These are phyloP conservation scores for Pythium dissimile DNA, from an alignment of 352 stramenopile species.

Conservation along the genomic window DNA sequence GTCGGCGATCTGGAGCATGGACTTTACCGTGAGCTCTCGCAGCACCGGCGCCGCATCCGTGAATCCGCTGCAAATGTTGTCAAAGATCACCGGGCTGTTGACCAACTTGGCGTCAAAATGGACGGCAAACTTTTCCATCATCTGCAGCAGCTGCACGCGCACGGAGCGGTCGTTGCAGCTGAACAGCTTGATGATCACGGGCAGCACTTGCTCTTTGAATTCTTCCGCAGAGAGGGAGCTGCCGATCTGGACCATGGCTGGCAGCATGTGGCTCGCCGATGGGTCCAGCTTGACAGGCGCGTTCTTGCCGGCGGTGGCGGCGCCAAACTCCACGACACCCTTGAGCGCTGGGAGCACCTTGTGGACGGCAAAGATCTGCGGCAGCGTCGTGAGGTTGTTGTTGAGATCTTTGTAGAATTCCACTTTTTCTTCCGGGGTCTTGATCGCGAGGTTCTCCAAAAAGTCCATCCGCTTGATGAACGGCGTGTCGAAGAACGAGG, in stretches of 20 bases:
- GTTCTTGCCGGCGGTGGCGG: slow-evolving; percentile 47
- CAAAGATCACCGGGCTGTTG: slow-evolving; percentile 88
- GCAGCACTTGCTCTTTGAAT: slow-evolving; percentile 87
- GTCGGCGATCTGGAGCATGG: slow-evolving; percentile 89
- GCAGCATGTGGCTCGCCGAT: slow-evolving; percentile 85
- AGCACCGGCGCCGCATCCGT: slow-evolving; percentile 85
- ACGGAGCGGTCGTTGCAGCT: slow-evolving; percentile 90
- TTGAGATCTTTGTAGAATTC: slow-evolving; percentile 93
- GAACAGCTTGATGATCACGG: slow-evolving; percentile 88
- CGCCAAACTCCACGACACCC: slow-evolving; percentile 78
- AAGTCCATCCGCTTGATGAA: slow-evolving; percentile 94
- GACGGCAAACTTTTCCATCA: slow-evolving; percentile 88
- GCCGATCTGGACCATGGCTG: slow-evolving; percentile 85
- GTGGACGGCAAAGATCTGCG: slow-evolving; percentile 71
- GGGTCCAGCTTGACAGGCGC: slow-evolving; percentile 73
- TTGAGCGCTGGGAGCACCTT: slow-evolving; percentile 86
- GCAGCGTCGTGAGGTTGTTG: slow-evolving; percentile 61
- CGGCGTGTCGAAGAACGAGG: slow-evolving; percentile 89
- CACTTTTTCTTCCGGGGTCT: slow-evolving; percentile 92
- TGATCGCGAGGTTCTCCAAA: slow-evolving; percentile 91
- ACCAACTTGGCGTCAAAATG: slow-evolving; percentile 90
- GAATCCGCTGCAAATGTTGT: slow-evolving; percentile 91
- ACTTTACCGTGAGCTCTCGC: slow-evolving; percentile 91
- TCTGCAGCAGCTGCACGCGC: slow-evolving; percentile 88
- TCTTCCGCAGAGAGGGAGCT: slow-evolving; percentile 69